A percentile compares a stretch with the other conserved stretches of the same genome.
phyloP scores from a whole-genome alignment of 208 protist species.

The Acanthamoeba lenticulata region DNA sequence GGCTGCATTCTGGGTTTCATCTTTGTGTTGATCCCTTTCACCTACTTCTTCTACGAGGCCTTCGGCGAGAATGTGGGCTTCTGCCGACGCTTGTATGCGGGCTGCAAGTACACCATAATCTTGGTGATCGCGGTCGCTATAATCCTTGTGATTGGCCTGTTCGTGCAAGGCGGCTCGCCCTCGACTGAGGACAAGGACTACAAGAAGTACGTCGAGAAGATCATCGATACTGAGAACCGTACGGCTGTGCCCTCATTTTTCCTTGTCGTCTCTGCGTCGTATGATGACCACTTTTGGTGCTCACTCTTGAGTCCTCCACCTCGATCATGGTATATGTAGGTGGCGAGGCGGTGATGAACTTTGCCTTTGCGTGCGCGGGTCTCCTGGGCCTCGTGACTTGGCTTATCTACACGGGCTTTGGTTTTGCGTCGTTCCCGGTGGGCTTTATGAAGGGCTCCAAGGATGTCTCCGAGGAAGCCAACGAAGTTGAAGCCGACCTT shows the following conservation, averaged over 20 bases:
- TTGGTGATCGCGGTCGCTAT: slow-evolving; percentile 7
- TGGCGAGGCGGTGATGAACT: slow-evolving; percentile 61
- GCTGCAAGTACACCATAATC: slow-evolving; percentile 67
- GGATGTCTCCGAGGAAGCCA: slow-evolving; percentile 35
- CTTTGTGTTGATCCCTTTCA: slow-evolving; percentile 64
- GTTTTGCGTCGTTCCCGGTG: slow-evolving; percentile 55
- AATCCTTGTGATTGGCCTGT: slow-evolving; percentile 57
- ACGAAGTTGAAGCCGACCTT: slow-evolving; percentile 36
- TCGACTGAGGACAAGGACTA: slow-evolving; percentile 60
- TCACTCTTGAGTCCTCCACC: background rate
- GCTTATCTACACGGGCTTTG: slow-evolving; percentile 64
- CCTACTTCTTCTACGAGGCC: slow-evolving; percentile 68
- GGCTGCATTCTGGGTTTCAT: slow-evolving; percentile 49
- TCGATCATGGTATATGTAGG: background rate
- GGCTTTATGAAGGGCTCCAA: slow-evolving; percentile 60
- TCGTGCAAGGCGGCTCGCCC: slow-evolving; percentile 45
- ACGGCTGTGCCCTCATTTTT: background rate
- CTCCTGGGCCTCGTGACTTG: slow-evolving; percentile 12
- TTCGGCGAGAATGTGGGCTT: slow-evolving; percentile 51
- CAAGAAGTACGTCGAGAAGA: slow-evolving; percentile 62
- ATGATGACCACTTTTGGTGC: no score
- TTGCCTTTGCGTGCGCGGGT: slow-evolving; percentile 56
- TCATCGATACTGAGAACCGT: slow-evolving; percentile 65
- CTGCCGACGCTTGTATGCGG: slow-evolving; percentile 29
- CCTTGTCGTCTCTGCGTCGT: background rate